A percentile compares a stretch with the other conserved stretches of the same genome.
These are phyloP conservation scores for Zygoascus tannicola DNA, from an alignment of 805 yeast species.

Conservation along the genomic window DNA sequence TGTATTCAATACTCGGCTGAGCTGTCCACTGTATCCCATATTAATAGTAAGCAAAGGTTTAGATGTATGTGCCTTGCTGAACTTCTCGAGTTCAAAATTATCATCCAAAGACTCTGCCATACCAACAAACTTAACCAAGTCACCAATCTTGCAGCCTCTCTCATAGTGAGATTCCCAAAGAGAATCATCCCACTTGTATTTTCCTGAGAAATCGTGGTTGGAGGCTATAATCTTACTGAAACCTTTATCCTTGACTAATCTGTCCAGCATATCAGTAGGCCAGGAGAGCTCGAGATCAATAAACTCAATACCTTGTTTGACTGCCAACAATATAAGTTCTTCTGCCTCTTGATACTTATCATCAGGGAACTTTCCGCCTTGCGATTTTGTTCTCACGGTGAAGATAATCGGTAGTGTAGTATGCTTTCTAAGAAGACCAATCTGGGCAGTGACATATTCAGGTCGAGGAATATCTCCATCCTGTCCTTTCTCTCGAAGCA, in stretches of 20 bases:
- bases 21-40: conserved; percentile 65
- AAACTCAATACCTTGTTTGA: conserved; percentile 69
- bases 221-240: conserved; percentile 73
- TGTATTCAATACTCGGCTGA: conserved; percentile 69
- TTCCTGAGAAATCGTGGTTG: conserved; percentile 64
- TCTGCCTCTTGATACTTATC: conserved; percentile 39
- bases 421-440: conserved; percentile 56
- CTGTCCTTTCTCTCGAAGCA: conserved; percentile 38
- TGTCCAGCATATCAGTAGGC: conserved; percentile 46
- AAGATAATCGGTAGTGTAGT: conserved; percentile 67
- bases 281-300: conserved; percentile 71
- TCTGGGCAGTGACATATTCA: conserved; percentile 60
- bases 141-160: conserved; percentile 57
- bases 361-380: conserved; percentile 78
- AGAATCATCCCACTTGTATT: conserved; percentile 51
- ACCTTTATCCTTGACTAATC: conserved; percentile 43
- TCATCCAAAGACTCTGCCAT: conserved; percentile 55
- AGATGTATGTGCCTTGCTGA: conserved; percentile 46
- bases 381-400: conserved; percentile 67
- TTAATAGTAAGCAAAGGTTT: conserved; percentile 77
- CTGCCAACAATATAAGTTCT: conserved; percentile 48
- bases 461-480: conserved; percentile 20
- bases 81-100: conserved; percentile 60
- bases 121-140: conserved; percentile 77
- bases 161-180: conserved; percentile 71